These are phyloP conservation scores for Mycena galericulata DNA, from an alignment of 768 basidiomycete species.

Conservation along the genomic window DNA sequence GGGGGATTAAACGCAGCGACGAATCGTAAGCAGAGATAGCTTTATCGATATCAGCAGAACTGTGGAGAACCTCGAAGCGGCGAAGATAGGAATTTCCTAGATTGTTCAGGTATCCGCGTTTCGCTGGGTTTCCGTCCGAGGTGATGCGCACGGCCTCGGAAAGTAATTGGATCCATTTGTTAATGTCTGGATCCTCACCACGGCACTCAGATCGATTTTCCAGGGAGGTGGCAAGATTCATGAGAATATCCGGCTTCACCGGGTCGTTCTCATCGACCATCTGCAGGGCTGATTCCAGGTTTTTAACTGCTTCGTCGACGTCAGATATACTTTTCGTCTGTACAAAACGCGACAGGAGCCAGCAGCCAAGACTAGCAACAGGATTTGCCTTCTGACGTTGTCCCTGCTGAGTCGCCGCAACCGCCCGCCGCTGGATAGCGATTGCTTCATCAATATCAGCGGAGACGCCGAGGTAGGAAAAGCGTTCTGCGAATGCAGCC, in stretches of 20 bases:
- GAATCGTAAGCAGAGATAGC: too few relatives aligned
- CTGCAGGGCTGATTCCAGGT: background rate
- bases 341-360: background rate
- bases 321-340: background rate
- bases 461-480: background rate
- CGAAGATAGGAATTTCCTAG: too few relatives aligned
- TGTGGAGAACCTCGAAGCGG: too few relatives aligned
- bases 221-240: background rate
- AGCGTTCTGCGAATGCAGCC: background rate
- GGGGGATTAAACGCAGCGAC: background rate
- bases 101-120: too few relatives aligned
- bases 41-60: too few relatives aligned
- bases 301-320: background rate
- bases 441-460: background rate
- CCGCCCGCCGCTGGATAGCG: background rate
- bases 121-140: too few relatives aligned
- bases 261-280: background rate
- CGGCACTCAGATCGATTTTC: background rate
- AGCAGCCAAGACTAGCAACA: background rate
- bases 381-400: background rate
- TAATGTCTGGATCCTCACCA: background rate
- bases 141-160: too few relatives aligned
- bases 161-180: background rate
- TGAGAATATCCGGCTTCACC: background rate
- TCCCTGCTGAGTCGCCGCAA: background rate